Percentiles rank a stretch among this genome's conserved stretches.
Conservation (phyloP, 257 asterid genomes). For the Solanum bulbocastanum region DNA sequence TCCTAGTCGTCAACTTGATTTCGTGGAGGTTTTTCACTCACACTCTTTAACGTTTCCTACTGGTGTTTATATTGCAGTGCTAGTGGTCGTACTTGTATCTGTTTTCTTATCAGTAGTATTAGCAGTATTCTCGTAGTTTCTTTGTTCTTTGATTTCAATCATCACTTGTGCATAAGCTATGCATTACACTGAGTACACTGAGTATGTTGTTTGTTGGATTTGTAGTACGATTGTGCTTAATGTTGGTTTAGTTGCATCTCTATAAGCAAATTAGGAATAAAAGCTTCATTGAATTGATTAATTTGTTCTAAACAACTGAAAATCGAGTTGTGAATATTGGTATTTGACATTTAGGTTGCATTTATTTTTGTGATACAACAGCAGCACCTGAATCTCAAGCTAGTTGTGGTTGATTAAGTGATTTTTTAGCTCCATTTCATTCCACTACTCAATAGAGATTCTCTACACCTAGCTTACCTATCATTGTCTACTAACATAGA, state of each 20-base stretch:
- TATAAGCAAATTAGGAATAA: background rate
- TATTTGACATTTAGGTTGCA: background rate
- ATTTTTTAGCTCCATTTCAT: background rate
- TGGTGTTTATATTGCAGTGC: background rate
- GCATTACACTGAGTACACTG: background rate
- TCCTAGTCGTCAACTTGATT: slow-evolving; percentile 85
- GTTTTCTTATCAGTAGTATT: background rate
- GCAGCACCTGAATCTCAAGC: background rate
- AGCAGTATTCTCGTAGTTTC: background rate
- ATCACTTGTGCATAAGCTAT: background rate
- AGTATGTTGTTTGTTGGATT: background rate
- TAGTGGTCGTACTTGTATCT: background rate
- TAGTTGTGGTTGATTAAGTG: background rate
- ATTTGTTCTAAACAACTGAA: background rate
- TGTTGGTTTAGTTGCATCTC: background rate
- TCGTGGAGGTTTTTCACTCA: slow-evolving; percentile 47
- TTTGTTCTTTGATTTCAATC: background rate
- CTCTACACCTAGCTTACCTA: background rate
- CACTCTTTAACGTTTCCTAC: background rate
- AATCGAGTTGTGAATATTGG: background rate
- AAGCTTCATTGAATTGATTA: background rate
- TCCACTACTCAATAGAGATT: background rate
- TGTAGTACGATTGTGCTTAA: background rate
- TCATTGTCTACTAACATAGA: background rate
- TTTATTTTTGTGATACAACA: background rate